phyloP scores from a whole-genome alignment of 2,329 filamentous ascomycete species.

The Aureobasidium vineae region DNA sequence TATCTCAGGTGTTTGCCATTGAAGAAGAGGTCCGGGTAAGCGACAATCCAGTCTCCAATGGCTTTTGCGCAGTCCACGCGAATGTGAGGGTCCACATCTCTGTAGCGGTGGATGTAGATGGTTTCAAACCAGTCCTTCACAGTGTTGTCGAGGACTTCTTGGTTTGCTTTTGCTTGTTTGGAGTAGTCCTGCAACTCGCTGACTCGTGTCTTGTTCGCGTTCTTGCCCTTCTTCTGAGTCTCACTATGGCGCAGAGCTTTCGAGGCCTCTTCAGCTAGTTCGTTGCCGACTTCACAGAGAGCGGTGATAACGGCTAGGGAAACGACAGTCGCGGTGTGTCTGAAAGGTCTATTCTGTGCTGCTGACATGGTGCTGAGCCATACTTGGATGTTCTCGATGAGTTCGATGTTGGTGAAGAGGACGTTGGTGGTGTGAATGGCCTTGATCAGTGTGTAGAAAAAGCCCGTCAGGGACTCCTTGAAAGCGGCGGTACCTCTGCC shows the following conservation, averaged over 20 bases:
- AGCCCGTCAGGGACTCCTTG: constrained; percentile 71
- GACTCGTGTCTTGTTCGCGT: constrained; percentile 74
- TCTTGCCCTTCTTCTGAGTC: constrained; percentile 68
- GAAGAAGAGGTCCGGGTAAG: constrained; percentile 82
- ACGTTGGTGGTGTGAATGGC: constrained; percentile 78
- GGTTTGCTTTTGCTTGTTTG: constrained; percentile 66
- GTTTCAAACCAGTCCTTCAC: constrained; percentile 88
- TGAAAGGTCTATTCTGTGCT: constrained; percentile 80
- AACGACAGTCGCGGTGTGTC: constrained; percentile 88
- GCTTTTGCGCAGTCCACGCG: constrained; percentile 84
- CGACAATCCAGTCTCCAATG: constrained; percentile 83
- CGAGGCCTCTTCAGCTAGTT: constrained; percentile 68
- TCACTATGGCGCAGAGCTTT: constrained; percentile 77
- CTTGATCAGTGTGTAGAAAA: constrained; percentile 73
- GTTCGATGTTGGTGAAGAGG: constrained; percentile 70
- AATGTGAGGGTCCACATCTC: constrained; percentile 87
- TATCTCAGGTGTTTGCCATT: constrained; percentile 89
- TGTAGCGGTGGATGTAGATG: constrained; percentile 92
- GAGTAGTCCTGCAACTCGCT: constrained; percentile 70
- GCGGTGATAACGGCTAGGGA: constrained; percentile 76
- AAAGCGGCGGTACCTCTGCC: constrained; percentile 74
- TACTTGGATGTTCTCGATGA: constrained; percentile 84
- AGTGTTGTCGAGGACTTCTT: constrained; percentile 66
- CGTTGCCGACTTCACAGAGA: constrained; percentile 69
- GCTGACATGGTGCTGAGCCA: constrained; percentile 94